phyloP scores from a whole-genome alignment of 2,329 filamentous ascomycete species.

The Scedosporium aurantiacum region DNA sequence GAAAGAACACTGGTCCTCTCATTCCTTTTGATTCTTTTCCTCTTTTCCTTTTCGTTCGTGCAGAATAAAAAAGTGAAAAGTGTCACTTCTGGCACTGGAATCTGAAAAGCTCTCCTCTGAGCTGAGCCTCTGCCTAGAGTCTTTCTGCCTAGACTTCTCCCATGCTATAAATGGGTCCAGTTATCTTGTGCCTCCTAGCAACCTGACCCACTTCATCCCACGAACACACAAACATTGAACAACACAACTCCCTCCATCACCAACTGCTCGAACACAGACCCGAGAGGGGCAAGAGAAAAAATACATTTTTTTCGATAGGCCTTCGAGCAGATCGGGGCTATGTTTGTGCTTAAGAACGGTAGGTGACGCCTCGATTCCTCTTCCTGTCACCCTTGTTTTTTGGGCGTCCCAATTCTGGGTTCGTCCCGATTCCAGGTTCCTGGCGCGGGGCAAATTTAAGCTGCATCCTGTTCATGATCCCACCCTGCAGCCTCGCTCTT shows the following conservation, averaged over 20 bases:
- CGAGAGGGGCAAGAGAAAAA: background rate
- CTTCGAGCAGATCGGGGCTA: slow-evolving; percentile 11
- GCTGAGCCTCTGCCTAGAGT: background rate
- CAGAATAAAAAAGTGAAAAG: background rate
- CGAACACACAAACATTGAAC: background rate
- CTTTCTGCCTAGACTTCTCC: background rate
- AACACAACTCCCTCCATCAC: background rate
- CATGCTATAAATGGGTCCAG: background rate
- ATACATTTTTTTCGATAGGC: background rate
- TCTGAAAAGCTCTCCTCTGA: background rate
- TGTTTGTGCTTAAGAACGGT: slow-evolving; percentile 35
- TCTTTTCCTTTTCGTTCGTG: background rate
- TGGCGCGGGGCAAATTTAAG: background rate
- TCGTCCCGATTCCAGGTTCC: too few species aligned
- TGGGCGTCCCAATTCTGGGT: background rate
- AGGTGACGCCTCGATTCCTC: slow-evolving; percentile 13
- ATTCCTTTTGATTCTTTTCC: background rate
- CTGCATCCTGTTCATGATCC: background rate
- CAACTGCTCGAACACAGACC: background rate
- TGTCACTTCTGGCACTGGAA: background rate
- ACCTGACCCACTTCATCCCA: background rate
- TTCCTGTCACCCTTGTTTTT: background rate
- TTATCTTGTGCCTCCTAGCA: background rate
- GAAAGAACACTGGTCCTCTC: too few species aligned
- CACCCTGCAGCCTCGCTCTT: background rate